Evolutionary conservation across 139 green algal genomes (phyloP).

Genomic region (Chlorella sp.): DNA sequence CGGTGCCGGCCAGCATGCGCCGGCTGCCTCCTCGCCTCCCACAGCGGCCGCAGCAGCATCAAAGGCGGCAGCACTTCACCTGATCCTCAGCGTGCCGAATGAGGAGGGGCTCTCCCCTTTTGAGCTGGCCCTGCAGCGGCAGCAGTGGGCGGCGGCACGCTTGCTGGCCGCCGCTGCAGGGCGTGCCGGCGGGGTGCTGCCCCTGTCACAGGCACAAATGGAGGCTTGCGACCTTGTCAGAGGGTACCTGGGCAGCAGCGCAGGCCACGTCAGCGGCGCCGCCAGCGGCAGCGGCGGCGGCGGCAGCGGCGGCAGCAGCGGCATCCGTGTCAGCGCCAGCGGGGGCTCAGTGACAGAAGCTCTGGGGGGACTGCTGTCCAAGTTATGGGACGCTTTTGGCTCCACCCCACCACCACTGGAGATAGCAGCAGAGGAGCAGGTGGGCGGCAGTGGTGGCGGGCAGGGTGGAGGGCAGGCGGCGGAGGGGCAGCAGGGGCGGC

Average conservation of each 20-base stretch:
- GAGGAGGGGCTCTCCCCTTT: background rate
- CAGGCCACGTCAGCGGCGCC: too few relatives aligned
- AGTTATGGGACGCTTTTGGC: slow-evolving; percentile 23
- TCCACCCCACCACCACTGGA: background rate
- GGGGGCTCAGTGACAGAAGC: slow-evolving; percentile 12
- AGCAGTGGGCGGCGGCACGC: slow-evolving; percentile 18
- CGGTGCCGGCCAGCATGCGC: background rate
- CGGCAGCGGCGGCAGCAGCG: background rate
- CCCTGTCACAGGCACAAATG: slow-evolving; percentile 1
- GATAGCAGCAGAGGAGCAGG: background rate
- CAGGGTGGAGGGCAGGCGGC: background rate
- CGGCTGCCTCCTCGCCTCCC: too few relatives aligned
- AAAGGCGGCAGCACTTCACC: background rate
- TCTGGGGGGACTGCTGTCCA: slow-evolving; percentile 17
- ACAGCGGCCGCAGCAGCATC: background rate
- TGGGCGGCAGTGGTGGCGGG: too few relatives aligned
- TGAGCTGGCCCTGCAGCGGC: slow-evolving; percentile 26
- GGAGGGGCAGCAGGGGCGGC: background rate
- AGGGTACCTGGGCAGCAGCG: background rate
- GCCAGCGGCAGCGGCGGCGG: background rate
- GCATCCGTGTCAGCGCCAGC: slow-evolving; percentile 2
- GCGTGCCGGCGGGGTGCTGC: background rate
- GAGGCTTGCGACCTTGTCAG: slow-evolving; percentile 2
- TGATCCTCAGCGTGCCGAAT: slow-evolving; percentile 31
- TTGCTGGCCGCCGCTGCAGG: background rate